Percentiles rank a stretch among this genome's conserved stretches.
Conservation (phyloP, 768 basidiomycete species). For the Tulasnella sp. region DNA sequence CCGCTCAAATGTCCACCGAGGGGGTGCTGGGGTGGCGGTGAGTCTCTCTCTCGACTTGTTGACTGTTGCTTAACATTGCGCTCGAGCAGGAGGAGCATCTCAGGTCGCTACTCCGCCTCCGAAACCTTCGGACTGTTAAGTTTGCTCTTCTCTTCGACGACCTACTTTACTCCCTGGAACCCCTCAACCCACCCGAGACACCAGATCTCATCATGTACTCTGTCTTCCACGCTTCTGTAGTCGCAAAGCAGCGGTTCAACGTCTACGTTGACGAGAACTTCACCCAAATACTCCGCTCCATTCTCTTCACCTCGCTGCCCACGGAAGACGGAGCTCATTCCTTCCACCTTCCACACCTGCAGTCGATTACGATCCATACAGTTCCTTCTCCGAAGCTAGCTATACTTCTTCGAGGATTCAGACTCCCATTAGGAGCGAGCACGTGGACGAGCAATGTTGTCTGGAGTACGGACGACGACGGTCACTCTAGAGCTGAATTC, state of each 20-base stretch:
- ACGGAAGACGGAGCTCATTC: background rate
- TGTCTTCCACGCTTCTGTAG: background rate
- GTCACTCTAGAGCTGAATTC: background rate
- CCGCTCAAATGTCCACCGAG: background rate
- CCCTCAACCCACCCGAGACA: background rate
- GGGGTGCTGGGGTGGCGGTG: background rate
- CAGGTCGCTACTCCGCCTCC: background rate
- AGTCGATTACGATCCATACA: background rate
- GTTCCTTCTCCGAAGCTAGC: background rate
- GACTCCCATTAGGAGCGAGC: background rate
- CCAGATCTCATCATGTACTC: background rate
- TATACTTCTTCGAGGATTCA: background rate
- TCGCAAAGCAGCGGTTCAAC: background rate
- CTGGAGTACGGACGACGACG: background rate
- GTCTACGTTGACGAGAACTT: background rate
- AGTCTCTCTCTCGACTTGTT: background rate
- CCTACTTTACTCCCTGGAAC: background rate
- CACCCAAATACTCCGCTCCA: background rate
- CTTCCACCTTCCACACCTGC: background rate
- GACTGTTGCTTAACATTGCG: background rate
- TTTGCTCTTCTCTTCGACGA: slow-evolving; percentile 1
- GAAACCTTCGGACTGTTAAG: background rate
- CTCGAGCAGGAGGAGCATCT: background rate
- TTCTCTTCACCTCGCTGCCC: background rate
- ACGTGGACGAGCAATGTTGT: background rate